A percentile compares a stretch with the other conserved stretches of the same genome.
phyloP scores from a whole-genome alignment of 2,329 filamentous ascomycete species.

The Cercospora sojina region DNA sequence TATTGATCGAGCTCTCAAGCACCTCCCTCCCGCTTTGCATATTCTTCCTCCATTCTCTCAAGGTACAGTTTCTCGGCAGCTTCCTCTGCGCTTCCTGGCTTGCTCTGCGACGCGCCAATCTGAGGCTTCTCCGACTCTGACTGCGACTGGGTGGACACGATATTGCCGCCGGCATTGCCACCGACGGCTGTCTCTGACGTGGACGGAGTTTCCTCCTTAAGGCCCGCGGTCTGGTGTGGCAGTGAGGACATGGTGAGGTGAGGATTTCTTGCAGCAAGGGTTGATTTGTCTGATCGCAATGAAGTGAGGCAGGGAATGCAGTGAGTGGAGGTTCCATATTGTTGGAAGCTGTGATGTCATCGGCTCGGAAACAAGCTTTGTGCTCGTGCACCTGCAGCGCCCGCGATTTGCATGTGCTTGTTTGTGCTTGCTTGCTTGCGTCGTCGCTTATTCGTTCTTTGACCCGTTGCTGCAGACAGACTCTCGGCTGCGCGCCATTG shows the following conservation, averaged over 20 bases:
- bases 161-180: constrained; percentile 20
- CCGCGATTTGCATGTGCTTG: constrained; percentile 4
- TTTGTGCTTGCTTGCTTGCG: not conserved
- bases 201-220: constrained; percentile 29
- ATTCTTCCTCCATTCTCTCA: constrained; percentile 46
- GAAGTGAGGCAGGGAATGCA: not conserved
- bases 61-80: constrained; percentile 41
- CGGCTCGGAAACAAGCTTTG: not conserved
- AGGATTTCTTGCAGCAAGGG: not conserved
- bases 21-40: constrained; percentile 47
- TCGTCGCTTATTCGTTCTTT: not conserved
- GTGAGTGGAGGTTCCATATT: not conserved
- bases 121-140: constrained; percentile 23
- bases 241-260: constrained; percentile 20
- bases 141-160: constrained; percentile 27
- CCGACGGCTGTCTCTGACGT: constrained; percentile 32
- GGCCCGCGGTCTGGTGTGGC: constrained; percentile 27
- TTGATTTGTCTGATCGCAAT: not conserved
- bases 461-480: not conserved
- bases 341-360: not conserved
- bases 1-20: constrained; percentile 30
- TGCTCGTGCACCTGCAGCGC: not conserved
- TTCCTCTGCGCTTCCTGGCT: constrained; percentile 36
- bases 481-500: not conserved
- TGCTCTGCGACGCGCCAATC: constrained; percentile 30